These are phyloP conservation scores for Xerocomellus amylosporus DNA, from an alignment of 768 basidiomycete species.

Conservation along the genomic window DNA sequence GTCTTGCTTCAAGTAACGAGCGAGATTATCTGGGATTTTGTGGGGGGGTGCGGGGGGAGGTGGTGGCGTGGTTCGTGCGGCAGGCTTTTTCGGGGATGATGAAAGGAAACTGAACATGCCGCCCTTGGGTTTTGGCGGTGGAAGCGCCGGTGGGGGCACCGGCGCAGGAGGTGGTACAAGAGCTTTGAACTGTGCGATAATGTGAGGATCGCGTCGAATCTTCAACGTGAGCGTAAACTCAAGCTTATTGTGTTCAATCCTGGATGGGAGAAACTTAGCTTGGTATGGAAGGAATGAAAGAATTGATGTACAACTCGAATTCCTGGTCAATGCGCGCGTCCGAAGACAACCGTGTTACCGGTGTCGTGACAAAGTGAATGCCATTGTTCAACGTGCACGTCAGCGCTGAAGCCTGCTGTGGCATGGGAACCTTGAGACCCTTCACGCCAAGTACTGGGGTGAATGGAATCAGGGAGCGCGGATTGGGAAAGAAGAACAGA, in stretches of 20 bases:
- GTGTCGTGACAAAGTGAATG: conserved; percentile 92
- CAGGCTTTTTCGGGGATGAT: conserved; percentile 68
- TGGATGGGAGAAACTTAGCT: conserved; percentile 26
- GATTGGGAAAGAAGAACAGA: not conserved
- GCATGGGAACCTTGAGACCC: conserved; percentile 73
- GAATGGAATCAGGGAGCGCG: not conserved
- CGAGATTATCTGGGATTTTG: conserved; percentile 69
- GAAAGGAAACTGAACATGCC: conserved; percentile 77
- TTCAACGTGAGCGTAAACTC: conserved; percentile 92
- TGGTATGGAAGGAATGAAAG: not conserved
- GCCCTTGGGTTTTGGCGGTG: conserved; percentile 52
- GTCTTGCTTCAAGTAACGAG: conserved; percentile 78
- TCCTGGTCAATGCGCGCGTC: conserved; percentile 79
- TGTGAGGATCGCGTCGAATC: conserved; percentile 82
- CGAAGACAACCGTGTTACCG: conserved; percentile 58
- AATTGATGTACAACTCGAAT: conserved; percentile 74
- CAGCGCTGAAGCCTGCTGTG: conserved; percentile 67
- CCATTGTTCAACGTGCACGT: conserved; percentile 94
- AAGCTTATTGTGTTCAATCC: conserved; percentile 91
- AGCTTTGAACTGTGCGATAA: conserved; percentile 72
- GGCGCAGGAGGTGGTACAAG: conserved; percentile 48
- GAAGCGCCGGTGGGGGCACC: conserved; percentile 40
- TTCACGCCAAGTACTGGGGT: conserved; percentile 70
- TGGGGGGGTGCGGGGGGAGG: conserved; percentile 38
- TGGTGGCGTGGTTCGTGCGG: conserved; percentile 41